phyloP scores from a whole-genome alignment of 352 stramenopile genomes.

The Globisporangium nunn region DNA sequence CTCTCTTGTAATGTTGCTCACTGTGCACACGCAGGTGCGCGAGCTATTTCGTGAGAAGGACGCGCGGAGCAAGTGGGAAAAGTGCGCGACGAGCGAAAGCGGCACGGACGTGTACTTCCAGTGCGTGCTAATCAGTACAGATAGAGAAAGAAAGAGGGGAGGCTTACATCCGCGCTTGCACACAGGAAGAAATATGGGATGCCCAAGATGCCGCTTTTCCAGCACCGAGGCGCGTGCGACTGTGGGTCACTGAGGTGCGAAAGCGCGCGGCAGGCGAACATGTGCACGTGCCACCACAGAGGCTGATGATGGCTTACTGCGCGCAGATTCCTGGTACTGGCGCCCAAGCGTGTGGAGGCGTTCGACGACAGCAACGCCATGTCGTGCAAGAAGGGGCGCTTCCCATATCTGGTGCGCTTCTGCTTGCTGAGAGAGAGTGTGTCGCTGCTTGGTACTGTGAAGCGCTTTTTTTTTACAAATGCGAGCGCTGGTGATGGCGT shows the following conservation, averaged over 20 bases:
- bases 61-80: slow-evolving; percentile 46
- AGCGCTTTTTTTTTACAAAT: too few relatives aligned
- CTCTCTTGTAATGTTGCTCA: background rate
- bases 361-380: slow-evolving; percentile 81
- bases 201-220: slow-evolving; percentile 64
- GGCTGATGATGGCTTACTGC: slow-evolving; percentile 2
- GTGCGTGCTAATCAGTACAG: slow-evolving; percentile 22
- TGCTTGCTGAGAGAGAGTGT: too few relatives aligned
- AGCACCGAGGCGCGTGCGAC: slow-evolving; percentile 65
- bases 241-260: slow-evolving; percentile 45
- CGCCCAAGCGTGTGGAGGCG: slow-evolving; percentile 65
- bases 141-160: background rate
- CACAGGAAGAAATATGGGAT: slow-evolving; percentile 69
- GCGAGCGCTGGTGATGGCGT: background rate
- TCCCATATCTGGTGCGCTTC: slow-evolving; percentile 54
- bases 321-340: slow-evolving; percentile 63
- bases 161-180: background rate
- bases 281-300: too few relatives aligned
- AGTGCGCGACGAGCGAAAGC: slow-evolving; percentile 32
- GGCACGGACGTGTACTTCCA: slow-evolving; percentile 72
- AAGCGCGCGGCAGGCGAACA: too few relatives aligned
- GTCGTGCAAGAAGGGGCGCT: slow-evolving; percentile 77
- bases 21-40: slow-evolving; percentile 26
- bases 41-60: slow-evolving; percentile 56
- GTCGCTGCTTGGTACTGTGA: background rate